These are phyloP conservation scores for Leccinum subgranulosum DNA, from an alignment of 768 basidiomycete genomes.

Conservation along the genomic window DNA sequence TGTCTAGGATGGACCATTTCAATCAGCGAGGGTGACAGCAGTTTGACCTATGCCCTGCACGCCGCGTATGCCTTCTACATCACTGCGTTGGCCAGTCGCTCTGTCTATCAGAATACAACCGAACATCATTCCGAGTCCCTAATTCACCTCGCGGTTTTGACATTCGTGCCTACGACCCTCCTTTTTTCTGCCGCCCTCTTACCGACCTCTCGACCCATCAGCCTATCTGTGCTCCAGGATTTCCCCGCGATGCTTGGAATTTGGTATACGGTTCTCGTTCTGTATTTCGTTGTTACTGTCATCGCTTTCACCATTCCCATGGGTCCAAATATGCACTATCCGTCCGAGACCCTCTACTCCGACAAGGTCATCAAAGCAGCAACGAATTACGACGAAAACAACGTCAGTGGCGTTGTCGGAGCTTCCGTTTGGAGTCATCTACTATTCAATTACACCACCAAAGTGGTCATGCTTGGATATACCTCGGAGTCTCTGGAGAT, in stretches of 20 bases:
- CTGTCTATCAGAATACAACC: conserved; percentile 46
- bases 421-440: conserved; percentile 45
- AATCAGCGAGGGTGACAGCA: conserved; percentile 25
- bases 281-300: conserved; percentile 46
- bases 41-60: conserved; percentile 43
- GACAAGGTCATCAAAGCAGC: conserved; percentile 58
- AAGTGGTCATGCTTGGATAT: conserved; percentile 83
- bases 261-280: conserved; percentile 51
- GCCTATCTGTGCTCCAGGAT: conserved; percentile 24
- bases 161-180: conserved; percentile 44
- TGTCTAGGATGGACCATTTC: conserved; percentile 49
- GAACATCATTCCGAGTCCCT: conserved; percentile 43
- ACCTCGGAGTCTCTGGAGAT: conserved; percentile 73
- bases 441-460: conserved; percentile 86
- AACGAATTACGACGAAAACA: conserved; percentile 65
- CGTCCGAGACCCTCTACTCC: conserved; percentile 70
- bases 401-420: conserved; percentile 64
- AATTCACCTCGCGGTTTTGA: conserved; percentile 60
- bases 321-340: conserved; percentile 75
- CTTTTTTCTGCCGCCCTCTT: conserved; percentile 53
- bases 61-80: conserved; percentile 58
- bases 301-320: conserved; percentile 54
- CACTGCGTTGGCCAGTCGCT: conserved; percentile 46
- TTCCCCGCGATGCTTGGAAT: conserved; percentile 30
- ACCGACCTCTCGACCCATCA: conserved; percentile 43